Evolutionary conservation across 2,329 filamentous ascomycete genomes (phyloP), one percentile per base, ranked within the genome.

Genomic region (Talaromyces sp.): DNA sequence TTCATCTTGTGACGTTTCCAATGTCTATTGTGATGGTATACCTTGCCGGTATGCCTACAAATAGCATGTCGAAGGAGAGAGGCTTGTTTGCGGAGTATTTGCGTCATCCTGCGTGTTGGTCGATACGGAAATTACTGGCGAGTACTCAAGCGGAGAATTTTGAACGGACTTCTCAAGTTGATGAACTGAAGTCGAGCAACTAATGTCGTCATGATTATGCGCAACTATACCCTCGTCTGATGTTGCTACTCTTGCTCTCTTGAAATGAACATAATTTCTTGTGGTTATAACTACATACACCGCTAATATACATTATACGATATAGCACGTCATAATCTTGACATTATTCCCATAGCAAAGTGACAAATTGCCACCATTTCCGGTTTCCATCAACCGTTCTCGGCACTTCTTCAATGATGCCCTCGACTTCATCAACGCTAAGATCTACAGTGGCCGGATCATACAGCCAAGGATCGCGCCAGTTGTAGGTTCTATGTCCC

Each of bases 51-150:
- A 35, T 61, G n/a, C 37, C 16, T n/a, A 5, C 46, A 2, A 16
- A 14, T 8, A 31, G 37, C 11, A 55, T 61, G 48, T 23, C 31
- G 48, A 8, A 55, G 23, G 48, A 54, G 23, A 55, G 50, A n/a
- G 25, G 7, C 12, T 18, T 44, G 31, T 37, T 61, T 8, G 33
- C 23, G 12, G 16, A 21, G 5, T 54, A 42, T 37, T 61, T 61
- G 35, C 23, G 18, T 31, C 23, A 61, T 55, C 58, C 58, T 42
- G 40, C 40, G 2, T 61, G 58, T 18, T 12, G 9, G 4, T 40
- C 46, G 4, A 61, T 61, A 21, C 58, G 35, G 7, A 61, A 60
- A n/a, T 25, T 60, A 8, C 31, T 60, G 12, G 58, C n/a, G 16
- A 60, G 58, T 25, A 25, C 40, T 14, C 31, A 50, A 18, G 18